These are phyloP conservation scores for Elsinoe ampelina DNA, from an alignment of 2,329 filamentous ascomycete species.

Conservation along the genomic window DNA sequence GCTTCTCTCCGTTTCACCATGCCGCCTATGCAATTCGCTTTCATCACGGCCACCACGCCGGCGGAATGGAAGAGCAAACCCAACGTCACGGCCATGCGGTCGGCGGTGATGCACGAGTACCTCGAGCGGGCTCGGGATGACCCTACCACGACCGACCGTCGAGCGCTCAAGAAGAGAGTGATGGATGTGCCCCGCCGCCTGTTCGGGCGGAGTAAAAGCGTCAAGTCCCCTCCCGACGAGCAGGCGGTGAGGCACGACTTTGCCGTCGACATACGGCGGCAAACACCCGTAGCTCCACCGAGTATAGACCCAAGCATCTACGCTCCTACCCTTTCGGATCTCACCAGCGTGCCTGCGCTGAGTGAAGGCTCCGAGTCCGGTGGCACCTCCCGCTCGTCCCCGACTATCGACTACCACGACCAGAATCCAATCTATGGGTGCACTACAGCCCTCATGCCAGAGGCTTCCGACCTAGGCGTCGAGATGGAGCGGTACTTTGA, in stretches of 20 bases:
- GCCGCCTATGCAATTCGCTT: neutral
- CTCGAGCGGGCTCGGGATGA: neutral
- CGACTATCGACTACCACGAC: neutral
- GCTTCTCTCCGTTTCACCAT: neutral
- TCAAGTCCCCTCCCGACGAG: too few species aligned
- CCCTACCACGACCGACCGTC: neutral
- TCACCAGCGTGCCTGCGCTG: too few species aligned
- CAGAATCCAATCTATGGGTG: neutral
- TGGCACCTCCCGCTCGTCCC: neutral
- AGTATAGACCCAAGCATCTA: too few species aligned
- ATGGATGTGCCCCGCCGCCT: neutral
- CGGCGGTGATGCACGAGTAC: neutral
- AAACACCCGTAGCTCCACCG: too few species aligned
- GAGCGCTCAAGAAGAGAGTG: neutral
- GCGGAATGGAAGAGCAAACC: neutral
- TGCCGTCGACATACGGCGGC: too few species aligned
- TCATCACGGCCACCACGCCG: neutral
- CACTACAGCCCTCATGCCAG: neutral
- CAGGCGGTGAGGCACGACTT: too few species aligned
- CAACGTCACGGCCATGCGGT: neutral
- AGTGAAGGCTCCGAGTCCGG: neutral
- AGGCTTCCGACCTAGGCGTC: neutral
- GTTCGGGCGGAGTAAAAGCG: neutral
- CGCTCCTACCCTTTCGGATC: too few species aligned
- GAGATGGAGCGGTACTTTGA: slow-evolving; percentile 7